Base-by-base conservation (phyloP, 306 rosid species). In the Sophora flavescens region DNA sequence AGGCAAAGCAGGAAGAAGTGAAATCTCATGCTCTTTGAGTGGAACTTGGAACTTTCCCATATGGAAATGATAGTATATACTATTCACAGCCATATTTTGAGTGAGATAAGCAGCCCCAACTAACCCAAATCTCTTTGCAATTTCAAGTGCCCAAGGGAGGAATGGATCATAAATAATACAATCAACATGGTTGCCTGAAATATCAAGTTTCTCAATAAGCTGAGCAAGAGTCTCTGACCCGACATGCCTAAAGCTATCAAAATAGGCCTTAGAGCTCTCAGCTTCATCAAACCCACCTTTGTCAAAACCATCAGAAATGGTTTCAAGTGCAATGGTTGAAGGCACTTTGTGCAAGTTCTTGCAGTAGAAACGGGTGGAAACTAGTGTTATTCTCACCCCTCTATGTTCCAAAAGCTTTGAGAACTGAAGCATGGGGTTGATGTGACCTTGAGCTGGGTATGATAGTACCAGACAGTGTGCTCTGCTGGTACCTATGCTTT, bases 291-390 rank as follows among this genome's bases (percentile, higher is more conserved):
- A 0, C 5, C 61, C 59, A 3, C 15, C 60, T 0, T 35, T 0
- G 39, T 77, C 81, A 41, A 69, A 78, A 0, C 71, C 77, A 63
- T 78, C 82, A 28, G 82, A 78, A 26, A 78, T 69, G 8, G 82
- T 60, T 53, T 78, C 82, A 16, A 69, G 18, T 48, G 77, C 2
- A 11, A 78, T 22, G 9, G 57, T 18, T 9, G 63, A 14, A 45
- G 81, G 76, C 11, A 78, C 2, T 1, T 77, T 58, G 4, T 68
- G 70, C 53, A 78, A 13, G 5, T 17, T 78, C 1, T 68, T 68
- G 70, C 3, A 14, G 58, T 41, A 72, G 57, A 9, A 72, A 59
- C 4, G 11, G 38, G 77, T 72, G 3, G 67, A 22, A 32, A 42
- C 67, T 1, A 72, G 5, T 2, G 77, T 72, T 42, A 72, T 11